Evolutionary conservation across 345 rosid species (phyloP), one percentile per base, ranked within the genome.

Genomic region (Brassica incana): DNA sequence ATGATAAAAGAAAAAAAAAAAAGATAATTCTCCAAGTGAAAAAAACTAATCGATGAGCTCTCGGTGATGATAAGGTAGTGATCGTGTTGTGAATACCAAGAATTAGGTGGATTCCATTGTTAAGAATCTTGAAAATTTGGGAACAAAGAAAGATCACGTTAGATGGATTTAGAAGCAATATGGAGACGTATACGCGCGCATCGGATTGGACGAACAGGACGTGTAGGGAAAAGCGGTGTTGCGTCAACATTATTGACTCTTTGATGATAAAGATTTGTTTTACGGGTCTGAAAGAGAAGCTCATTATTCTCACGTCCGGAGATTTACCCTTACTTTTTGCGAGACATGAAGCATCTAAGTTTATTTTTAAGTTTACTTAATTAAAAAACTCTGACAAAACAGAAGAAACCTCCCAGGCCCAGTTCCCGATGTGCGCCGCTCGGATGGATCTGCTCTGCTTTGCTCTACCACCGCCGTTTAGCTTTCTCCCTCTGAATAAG

Each of bases 211-310:
- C 86, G 97, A 85, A 94, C 93, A 11, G 94, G 94, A 9, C 94
- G 92, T 76, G 98, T 93, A 33, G 96, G 93, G 65, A 88, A 94
- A 86, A 89, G 85, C 0, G 93, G 96, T 78, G 80, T 88, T 77
- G 94, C 96, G 69, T 88, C 96, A n/a, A 89, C 93, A 65, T 92
- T 92, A 82, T 78, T 94, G 82, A 91, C 97, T 77, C 75, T 90
- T 1, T 1, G 82, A 86, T 0, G 98, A 94, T 78, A 70, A 79
- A 8, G 90, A 91, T 58, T 88, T 90, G 36, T 92, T 92, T 79
- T 94, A 92, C 71, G 94, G 85, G 87, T 29, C 30, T 29, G 30
- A 29, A 29, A 29, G 32, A 29, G 32, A 29, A 29, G 32, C 32
- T 29, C 32, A 29, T 29, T 4, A 29, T 4, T 29, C 32, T 29